Evolutionary conservation across 1,139 yeast species (phyloP), one percentile per base, ranked within the genome.

Genomic region (Suhomyces taliae): DNA sequence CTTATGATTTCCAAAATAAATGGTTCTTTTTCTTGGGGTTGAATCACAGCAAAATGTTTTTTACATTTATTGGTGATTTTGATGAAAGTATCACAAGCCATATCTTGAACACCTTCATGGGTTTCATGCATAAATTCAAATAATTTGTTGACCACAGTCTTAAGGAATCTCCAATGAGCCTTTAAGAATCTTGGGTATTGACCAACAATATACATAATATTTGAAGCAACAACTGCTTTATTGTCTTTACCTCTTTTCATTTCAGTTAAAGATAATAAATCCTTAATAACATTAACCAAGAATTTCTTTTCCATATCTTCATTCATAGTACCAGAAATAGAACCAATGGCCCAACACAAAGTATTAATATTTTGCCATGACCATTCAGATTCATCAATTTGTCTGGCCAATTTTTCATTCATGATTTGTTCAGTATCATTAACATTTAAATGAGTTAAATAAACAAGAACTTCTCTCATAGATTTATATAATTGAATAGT

Each of bases 121-220:
- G 97, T 90, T 75, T 93, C 99, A 71, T 93, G 99, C 99, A 93
- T 93, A 62, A 93, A 93, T 69, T 95, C 99, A 69, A 93, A 93
- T 59, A 93, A 78, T 68, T 93, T 93, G 70, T 90, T 87, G 52
- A 93, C 93, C 40, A 93, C 99, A 0, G 99, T 93, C 67, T 91
- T 91, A 64, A 95, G 75, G 61, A 93, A 95, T 67, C 89, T 89
- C 99, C 99, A 93, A 67, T 93, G 99, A 8, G 99, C 98, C 61
- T 90, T 91, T 65, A 93, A 78, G 62, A 95, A 95, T 63, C 99
- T 78, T 47, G 99, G 99, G 64, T 93, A 93, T 72, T 93, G 99
- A 43, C 99, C 99, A 53, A 93, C 99, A 70, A 93, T 95, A 72
- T 93, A 93, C 99, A 93, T 93, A 62, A 93, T 95, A 66, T 93